phyloP scores from a whole-genome alignment of 2,329 filamentous ascomycete species.

The Botrytis hyacinthi region DNA sequence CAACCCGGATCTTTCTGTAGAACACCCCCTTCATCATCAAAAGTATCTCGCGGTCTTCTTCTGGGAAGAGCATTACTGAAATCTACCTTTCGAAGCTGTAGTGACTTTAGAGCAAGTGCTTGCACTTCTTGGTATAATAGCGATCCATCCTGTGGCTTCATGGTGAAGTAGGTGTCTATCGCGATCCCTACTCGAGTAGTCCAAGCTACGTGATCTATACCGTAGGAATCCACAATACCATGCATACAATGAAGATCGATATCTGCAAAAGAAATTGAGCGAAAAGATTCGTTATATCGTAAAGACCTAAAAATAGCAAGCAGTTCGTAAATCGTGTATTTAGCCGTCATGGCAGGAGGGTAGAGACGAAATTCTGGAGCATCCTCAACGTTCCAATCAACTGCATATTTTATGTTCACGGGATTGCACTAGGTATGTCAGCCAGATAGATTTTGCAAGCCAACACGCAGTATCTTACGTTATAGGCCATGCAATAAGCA shows the following conservation, averaged over 20 bases:
- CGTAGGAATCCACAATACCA: conserved; percentile 57
- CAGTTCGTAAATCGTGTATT: conserved; percentile 62
- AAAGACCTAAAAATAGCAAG: conserved; percentile 67
- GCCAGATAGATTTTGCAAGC: conserved; percentile 9
- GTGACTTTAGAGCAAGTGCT: conserved; percentile 64
- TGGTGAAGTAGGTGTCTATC: conserved; percentile 35
- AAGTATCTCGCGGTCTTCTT: conserved; percentile 46
- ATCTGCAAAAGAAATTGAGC: conserved; percentile 64
- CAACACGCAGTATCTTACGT: conserved; percentile 42
- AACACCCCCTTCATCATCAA: conserved; percentile 47
- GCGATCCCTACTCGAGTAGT: conserved; percentile 50
- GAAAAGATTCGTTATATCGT: conserved; percentile 69
- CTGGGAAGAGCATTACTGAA: conserved; percentile 61
- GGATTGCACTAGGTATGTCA: conserved; percentile 47
- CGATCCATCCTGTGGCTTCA: conserved; percentile 43
- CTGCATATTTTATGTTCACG: conserved; percentile 62
- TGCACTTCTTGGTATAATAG: conserved; percentile 67
- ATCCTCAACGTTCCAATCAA: conserved; percentile 62
- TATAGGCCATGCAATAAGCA: conserved; percentile 68
- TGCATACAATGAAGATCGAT: conserved; percentile 65
- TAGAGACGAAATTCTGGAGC: conserved; percentile 64
- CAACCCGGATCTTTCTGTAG: conserved; percentile 60
- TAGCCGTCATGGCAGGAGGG: conserved; percentile 51
- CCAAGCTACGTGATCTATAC: conserved; percentile 60
- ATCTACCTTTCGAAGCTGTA: conserved; percentile 60